Conservation (phyloP, 495 filamentous ascomycete genomes). For the Podospora fimiseda region DNA sequence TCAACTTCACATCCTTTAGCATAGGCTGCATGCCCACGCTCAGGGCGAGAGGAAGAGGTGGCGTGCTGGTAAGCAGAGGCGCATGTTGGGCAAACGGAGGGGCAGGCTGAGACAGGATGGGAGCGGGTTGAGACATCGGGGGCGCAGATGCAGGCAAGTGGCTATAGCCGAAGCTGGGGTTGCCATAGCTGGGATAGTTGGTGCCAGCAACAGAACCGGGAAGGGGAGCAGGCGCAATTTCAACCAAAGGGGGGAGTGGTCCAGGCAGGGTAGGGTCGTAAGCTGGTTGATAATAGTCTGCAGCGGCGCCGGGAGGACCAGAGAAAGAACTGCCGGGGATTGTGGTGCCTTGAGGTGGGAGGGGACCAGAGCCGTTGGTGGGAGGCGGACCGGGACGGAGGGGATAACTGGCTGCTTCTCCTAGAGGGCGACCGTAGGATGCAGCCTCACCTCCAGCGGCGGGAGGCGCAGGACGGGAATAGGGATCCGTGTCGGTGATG, state of each 20-base stretch:
- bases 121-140: not conserved
- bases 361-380: not conserved
- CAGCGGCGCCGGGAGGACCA: not conserved
- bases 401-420: not conserved
- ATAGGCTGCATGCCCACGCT: not conserved
- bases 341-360: not conserved
- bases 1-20: constrained; percentile 15
- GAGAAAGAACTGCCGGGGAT: not conserved
- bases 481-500: not conserved
- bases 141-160: too few relatives aligned
- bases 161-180: too few relatives aligned
- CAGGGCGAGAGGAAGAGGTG: not conserved
- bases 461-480: not conserved
- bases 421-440: not conserved
- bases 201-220: not conserved
- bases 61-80: not conserved
- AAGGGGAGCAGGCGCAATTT: not conserved
- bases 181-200: not conserved
- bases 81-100: not conserved
- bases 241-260: not conserved
- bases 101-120: too few relatives aligned
- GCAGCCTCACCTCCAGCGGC: not conserved
- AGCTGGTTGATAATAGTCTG: not conserved
- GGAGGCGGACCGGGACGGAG: not conserved
- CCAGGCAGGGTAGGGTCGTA: not conserved